Evolutionary conservation across 139 green algal species (phyloP).

Genomic region (Volvox africanus): DNA sequence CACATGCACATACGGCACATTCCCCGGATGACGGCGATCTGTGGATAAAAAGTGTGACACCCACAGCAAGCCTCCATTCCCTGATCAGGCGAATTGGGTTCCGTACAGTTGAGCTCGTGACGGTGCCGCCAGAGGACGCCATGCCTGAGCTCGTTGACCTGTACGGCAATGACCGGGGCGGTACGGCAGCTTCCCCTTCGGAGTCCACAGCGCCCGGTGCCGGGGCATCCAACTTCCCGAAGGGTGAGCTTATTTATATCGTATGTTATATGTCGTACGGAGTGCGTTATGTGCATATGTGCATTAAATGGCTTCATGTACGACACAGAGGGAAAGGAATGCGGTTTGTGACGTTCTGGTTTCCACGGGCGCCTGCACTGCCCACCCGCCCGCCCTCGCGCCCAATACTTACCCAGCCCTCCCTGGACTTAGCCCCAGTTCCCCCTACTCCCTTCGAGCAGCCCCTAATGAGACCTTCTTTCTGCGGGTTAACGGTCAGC

Average conservation of each 20-base stretch:
- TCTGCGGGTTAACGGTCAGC: conserved; percentile 79
- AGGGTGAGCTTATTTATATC: neutral
- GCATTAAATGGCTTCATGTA: neutral
- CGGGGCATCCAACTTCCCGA: neutral
- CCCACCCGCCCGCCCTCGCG: too few species aligned
- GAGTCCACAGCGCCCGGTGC: neutral
- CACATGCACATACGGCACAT: neutral
- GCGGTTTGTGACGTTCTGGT: too few species aligned
- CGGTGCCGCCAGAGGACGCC: conserved; percentile 42
- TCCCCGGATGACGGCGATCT: neutral
- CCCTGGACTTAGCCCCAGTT: too few species aligned
- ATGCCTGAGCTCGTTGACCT: conserved; percentile 1
- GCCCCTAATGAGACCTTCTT: conserved; percentile 77
- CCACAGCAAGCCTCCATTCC: too few species aligned
- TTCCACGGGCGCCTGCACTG: too few species aligned
- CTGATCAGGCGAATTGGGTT: conserved; percentile 68
- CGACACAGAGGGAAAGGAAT: too few species aligned
- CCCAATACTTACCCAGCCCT: too few species aligned
- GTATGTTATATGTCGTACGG: too few species aligned
- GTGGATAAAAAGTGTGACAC: neutral
- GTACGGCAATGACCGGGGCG: neutral
- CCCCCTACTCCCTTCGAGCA: neutral
- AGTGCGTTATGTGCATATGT: neutral
- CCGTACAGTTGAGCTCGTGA: conserved; percentile 72
- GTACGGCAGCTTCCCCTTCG: neutral